A percentile compares a stretch with the other conserved stretches of the same genome.
phyloP scores from a whole-genome alignment of 305 asterid species.

The Galium porrigens region DNA sequence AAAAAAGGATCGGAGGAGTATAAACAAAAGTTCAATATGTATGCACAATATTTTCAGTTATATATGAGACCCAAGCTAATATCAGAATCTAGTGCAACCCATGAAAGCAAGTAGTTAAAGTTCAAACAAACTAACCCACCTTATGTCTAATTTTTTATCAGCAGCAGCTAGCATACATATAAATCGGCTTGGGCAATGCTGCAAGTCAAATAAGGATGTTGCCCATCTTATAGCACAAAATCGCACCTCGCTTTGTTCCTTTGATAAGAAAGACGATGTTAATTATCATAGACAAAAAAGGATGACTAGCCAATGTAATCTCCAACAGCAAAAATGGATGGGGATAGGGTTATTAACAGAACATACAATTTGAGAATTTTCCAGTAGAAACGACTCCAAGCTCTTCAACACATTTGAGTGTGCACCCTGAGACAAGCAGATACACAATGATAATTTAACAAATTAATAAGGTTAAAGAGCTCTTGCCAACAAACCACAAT shows the following conservation, averaged over 20 bases:
- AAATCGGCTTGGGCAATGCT: conserved; percentile 91
- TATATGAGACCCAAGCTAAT: not conserved
- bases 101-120: not conserved
- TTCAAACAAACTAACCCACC: conserved; percentile 31
- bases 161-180: conserved; percentile 93
- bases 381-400: conserved; percentile 64
- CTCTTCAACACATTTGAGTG: conserved; percentile 54
- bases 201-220: conserved; percentile 59
- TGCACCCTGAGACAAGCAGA: conserved; percentile 55
- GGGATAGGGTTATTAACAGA: conserved; percentile 19
- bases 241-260: conserved; percentile 99
- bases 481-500: conserved; percentile 14
- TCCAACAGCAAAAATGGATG: conserved; percentile 8
- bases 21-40: not conserved
- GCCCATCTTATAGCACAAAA: conserved; percentile 98
- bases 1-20: not conserved
- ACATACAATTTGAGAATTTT: conserved; percentile 62
- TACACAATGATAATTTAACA: conserved; percentile 16
- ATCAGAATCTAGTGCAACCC: not conserved
- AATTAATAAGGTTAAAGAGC: conserved; percentile 13
- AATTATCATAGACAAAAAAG: conserved; percentile 12
- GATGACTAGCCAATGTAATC: conserved; percentile 9
- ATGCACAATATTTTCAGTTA: not conserved
- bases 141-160: conserved; percentile 79
- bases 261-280: conserved; percentile 17